Base-by-base conservation (phyloP, 345 rosid genomes). In the Brassica incana region DNA sequence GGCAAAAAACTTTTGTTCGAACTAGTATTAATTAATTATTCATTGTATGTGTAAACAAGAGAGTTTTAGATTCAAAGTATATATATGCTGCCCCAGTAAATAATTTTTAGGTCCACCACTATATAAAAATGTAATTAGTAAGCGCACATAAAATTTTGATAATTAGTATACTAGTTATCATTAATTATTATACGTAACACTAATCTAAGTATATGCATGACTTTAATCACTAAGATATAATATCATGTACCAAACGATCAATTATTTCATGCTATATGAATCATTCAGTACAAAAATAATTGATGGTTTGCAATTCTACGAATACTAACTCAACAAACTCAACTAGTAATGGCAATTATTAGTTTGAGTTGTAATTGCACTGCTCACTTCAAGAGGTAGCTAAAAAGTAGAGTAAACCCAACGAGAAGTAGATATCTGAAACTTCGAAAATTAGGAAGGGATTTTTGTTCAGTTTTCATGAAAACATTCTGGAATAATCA, bases 241-340 rank as follows among this genome's bases (percentile, higher is more conserved):
- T 76, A 69, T 60, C 56, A 75, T 77, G 68, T 78, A 82, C 78
- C 83, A 77, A 81, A 82, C 79, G 69, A 67, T 56, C 72, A 81
- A 72, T 81, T 76, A 72, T 81, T 66, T 72, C 48, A 67, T 76
- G 48, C 5, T 25, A 45, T 30, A n/a, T 15, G 64, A 74, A 81
- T 66, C 74, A 73, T 74, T 74, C 38, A 71, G 56, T 29, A 58
- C 3, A 68, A 84, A 78, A 63, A n/a, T 59, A 45, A 76, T 45
- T 76, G 65, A 66, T 60, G 80, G 12, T 76, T 16, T 48, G 60
- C 35, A 72, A 18, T 72, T 71, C 36, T 60, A 81, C 66, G 74
- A 81, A 77, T 77, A 76, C 61, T 11, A 81, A 45, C 80, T 76
- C 80, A 71, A 65, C 83, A 71, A 80, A 80, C 61, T 65, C 43